These are phyloP conservation scores for Hymenoscyphus repandus DNA, from an alignment of 2,329 filamentous ascomycete species.

Conservation along the genomic window DNA sequence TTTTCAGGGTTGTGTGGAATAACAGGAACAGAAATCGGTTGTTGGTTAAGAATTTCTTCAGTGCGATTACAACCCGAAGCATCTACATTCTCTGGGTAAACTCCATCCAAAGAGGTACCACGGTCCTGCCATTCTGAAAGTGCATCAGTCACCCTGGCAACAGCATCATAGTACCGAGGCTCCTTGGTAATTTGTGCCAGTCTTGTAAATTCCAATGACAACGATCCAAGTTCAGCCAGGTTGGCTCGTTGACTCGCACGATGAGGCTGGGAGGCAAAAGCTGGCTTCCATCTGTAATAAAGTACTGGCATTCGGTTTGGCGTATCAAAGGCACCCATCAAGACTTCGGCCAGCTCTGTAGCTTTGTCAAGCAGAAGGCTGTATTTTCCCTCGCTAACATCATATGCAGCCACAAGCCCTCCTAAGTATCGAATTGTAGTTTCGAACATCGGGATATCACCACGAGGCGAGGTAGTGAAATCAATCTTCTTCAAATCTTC, in stretches of 20 bases:
- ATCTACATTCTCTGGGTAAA: conserved; percentile 76
- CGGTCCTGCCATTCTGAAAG: conserved; percentile 69
- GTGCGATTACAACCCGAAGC: conserved; percentile 66
- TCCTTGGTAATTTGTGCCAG: conserved; percentile 80
- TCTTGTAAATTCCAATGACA: conserved; percentile 85
- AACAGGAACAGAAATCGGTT: conserved; percentile 5
- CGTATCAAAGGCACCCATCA: conserved; percentile 74
- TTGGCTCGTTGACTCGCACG: conserved; percentile 52
- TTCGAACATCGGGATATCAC: conserved; percentile 84
- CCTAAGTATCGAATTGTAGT: conserved; percentile 89
- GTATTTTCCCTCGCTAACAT: conserved; percentile 70
- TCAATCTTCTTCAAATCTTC: conserved; percentile 68
- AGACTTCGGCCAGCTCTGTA: conserved; percentile 64
- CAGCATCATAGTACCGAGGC: conserved; percentile 81
- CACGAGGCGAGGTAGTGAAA: conserved; percentile 66
- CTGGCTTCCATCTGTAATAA: conserved; percentile 72
- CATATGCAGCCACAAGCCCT: conserved; percentile 79
- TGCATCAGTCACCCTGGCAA: conserved; percentile 78
- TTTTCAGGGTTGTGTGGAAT: conserved; percentile 1
- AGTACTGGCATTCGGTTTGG: conserved; percentile 88
- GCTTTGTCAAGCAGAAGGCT: conserved; percentile 63
- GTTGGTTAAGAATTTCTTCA: conserved; percentile 5
- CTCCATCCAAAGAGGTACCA: conserved; percentile 64
- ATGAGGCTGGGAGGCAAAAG: conserved; percentile 57
- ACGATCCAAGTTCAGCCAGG: conserved; percentile 56